phyloP scores from a whole-genome alignment of 768 basidiomycete species.

The Rhizopogon vesiculosus region DNA sequence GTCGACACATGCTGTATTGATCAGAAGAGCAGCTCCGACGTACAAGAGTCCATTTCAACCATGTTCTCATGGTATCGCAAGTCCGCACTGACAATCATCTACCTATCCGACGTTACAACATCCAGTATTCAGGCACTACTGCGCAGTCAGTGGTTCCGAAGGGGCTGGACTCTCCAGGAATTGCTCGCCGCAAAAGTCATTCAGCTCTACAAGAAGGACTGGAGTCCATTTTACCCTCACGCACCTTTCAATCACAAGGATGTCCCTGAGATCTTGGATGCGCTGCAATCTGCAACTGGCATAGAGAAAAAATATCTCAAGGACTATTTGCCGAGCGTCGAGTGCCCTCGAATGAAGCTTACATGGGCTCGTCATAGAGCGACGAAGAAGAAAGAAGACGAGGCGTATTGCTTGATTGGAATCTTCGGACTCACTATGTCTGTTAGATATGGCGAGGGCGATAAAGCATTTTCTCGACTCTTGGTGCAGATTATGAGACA shows the following conservation, averaged over 20 bases:
- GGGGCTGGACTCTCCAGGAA: constrained; percentile 23
- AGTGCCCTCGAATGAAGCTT: constrained; percentile 1
- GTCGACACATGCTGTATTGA: constrained; percentile 28
- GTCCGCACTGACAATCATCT: constrained; percentile 25
- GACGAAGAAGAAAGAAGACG: constrained; percentile 13
- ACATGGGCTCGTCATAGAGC: constrained; percentile 5
- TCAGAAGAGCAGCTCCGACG: constrained; percentile 23
- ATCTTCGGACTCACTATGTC: constrained; percentile 8
- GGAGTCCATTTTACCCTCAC: constrained; percentile 6
- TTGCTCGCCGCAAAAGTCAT: constrained; percentile 21
- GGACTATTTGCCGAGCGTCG: neutral
- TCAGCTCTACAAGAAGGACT: constrained; percentile 21
- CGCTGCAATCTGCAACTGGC: neutral
- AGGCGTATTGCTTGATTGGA: constrained; percentile 11
- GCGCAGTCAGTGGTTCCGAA: constrained; percentile 17
- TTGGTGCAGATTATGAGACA: constrained; percentile 6
- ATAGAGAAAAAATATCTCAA: neutral
- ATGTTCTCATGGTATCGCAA: constrained; percentile 30
- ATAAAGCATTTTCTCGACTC: constrained; percentile 8
- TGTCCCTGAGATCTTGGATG: neutral
- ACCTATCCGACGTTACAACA: constrained; percentile 17
- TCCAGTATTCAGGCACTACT: constrained; percentile 9
- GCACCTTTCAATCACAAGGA: neutral
- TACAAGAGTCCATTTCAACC: constrained; percentile 26
- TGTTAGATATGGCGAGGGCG: constrained; percentile 15